Evolutionary conservation across 345 rosid species (phyloP).

Genomic region (Rubroshorea leprosula): DNA sequence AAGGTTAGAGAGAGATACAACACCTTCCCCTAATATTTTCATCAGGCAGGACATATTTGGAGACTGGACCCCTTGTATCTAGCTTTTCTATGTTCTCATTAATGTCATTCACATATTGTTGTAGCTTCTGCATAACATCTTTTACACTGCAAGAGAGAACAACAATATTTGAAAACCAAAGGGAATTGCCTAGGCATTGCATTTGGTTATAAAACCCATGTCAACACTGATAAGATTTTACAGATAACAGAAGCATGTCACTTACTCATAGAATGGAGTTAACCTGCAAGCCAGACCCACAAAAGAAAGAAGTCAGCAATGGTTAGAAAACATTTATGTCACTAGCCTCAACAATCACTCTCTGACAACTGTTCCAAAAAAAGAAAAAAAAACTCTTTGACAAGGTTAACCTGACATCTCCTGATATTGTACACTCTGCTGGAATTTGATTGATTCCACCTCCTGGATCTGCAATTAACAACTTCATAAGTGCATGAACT

Average conservation of each 20-base stretch:
- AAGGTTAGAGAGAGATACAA: slow-evolving; percentile 1
- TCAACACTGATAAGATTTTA: neutral
- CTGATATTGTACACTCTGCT: slow-evolving; percentile 68
- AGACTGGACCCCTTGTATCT: slow-evolving; percentile 73
- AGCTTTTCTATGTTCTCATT: slow-evolving; percentile 70
- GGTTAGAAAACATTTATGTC: neutral
- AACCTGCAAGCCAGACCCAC: slow-evolving; percentile 49
- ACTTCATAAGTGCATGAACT: slow-evolving; percentile 18
- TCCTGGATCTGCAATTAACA: slow-evolving; percentile 64
- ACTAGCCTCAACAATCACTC: neutral
- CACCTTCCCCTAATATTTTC: slow-evolving; percentile 86
- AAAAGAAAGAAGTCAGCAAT: slow-evolving; percentile 3
- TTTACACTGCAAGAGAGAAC: slow-evolving; percentile 37
- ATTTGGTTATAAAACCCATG: neutral
- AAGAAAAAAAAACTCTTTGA: neutral
- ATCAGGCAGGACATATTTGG: slow-evolving; percentile 72
- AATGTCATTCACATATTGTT: slow-evolving; percentile 78
- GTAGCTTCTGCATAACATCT: slow-evolving; percentile 66
- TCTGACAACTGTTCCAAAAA: no score
- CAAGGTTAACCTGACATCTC: slow-evolving; percentile 78
- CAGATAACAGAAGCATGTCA: slow-evolving; percentile 10
- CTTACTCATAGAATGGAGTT: slow-evolving; percentile 97
- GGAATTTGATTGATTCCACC: slow-evolving; percentile 99
- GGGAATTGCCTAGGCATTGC: neutral
- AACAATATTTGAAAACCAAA: no score